Percentiles rank a stretch among this genome's conserved stretches.
Evolutionary conservation across 2,329 filamentous ascomycete genomes (phyloP).

Genomic region (Ploettnerulaceae sp.): DNA sequence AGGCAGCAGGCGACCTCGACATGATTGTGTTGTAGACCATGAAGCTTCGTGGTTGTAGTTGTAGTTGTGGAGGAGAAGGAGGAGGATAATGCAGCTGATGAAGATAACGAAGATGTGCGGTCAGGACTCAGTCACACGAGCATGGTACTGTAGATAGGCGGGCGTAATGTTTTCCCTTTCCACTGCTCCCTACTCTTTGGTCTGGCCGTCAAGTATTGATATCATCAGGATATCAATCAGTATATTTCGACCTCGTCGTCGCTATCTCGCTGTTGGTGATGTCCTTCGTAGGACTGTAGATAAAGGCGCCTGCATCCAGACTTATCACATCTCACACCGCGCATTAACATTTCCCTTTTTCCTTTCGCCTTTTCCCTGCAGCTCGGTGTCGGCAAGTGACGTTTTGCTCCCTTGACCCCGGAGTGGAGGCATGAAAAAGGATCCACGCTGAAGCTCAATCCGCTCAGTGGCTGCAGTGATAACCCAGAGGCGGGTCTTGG

Average conservation of each 20-base stretch:
- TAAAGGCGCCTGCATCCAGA: background rate
- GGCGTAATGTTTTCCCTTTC: background rate
- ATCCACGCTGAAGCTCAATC: background rate
- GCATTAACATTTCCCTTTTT: background rate
- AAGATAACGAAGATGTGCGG: background rate
- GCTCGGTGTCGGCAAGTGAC: conserved; percentile 1
- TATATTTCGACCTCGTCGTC: conserved; percentile 17
- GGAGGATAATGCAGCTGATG: background rate
- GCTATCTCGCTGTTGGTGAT: conserved; percentile 11
- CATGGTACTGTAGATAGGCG: conserved; percentile 3
- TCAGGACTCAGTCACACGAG: conserved; percentile 5
- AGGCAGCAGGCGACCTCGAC: conserved; percentile 26
- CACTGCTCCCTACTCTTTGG: background rate
- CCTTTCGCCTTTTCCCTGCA: background rate
- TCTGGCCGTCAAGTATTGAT: no score
- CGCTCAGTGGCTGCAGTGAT: background rate
- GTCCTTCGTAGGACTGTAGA: background rate
- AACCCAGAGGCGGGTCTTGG: background rate
- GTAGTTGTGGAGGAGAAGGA: no score
- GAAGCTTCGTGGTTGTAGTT: background rate
- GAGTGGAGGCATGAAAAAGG: no score
- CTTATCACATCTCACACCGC: no score
- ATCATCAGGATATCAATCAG: no score
- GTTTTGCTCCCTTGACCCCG: conserved; percentile 5
- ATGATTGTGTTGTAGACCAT: conserved; percentile 18